Evolutionary conservation across 225 moss, liverwort and hornwort genomes (phyloP).

Genomic region (Marchantia polymorpha): DNA sequence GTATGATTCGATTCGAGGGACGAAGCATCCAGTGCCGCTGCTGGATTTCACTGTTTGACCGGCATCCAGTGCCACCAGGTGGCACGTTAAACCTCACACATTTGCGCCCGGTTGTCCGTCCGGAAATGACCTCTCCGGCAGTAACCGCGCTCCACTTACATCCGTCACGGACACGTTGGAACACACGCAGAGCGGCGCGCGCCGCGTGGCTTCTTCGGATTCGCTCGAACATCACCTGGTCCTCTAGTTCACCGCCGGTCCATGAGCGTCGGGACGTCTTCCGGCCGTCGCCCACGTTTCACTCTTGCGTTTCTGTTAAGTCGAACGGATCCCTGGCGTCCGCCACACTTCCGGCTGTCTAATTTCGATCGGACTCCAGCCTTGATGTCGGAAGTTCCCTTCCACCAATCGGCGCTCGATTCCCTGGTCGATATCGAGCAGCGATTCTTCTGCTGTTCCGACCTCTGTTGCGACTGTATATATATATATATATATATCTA

Average conservation of each 20-base stretch:
- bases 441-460: too few relatives aligned
- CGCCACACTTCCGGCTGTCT: too few relatives aligned
- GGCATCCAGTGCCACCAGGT: neutral
- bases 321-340: neutral
- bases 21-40: too few relatives aligned
- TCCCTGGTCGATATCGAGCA: too few relatives aligned
- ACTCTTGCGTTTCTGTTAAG: neutral
- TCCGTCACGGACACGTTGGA: too few relatives aligned
- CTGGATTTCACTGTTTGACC: neutral
- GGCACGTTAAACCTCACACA: neutral
- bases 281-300: neutral
- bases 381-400: too few relatives aligned
- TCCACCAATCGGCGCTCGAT: too few relatives aligned
- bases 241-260: neutral
- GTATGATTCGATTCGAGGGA: too few relatives aligned
- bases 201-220: neutral
- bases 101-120: neutral
- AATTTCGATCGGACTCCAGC: too few relatives aligned
- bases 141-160: neutral
- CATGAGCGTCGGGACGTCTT: neutral
- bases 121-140: neutral
- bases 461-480: too few relatives aligned
- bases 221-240: too few relatives aligned
- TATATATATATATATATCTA: too few relatives aligned
- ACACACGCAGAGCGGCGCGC: neutral